Evolutionary conservation across 257 asterid genomes (phyloP).

Genomic region (Agastache rugosa): DNA sequence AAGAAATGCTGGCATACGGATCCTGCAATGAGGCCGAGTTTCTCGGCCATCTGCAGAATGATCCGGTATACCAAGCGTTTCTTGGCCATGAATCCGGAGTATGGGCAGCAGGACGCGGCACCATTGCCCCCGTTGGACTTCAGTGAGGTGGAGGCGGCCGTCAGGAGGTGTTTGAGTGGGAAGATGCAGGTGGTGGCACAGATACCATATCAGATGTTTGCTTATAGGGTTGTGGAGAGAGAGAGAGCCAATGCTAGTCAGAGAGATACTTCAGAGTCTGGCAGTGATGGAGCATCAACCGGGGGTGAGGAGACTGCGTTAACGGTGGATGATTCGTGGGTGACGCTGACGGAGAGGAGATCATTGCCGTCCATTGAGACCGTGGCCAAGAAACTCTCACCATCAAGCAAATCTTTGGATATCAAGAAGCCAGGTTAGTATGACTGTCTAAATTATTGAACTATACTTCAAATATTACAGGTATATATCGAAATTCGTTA

Average conservation of each 20-base stretch:
- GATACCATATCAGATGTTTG: constrained; percentile 81
- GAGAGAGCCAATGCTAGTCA: constrained; percentile 48
- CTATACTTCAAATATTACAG: too few relatives aligned
- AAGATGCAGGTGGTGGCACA: constrained; percentile 39
- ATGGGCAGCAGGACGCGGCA: constrained; percentile 59
- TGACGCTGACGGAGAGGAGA: constrained; percentile 56
- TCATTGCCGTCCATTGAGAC: constrained; percentile 48
- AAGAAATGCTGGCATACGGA: constrained; percentile 60
- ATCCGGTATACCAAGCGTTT: constrained; percentile 70
- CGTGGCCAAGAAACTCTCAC: constrained; percentile 45
- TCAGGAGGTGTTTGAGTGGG: constrained; percentile 34
- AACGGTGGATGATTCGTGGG: constrained; percentile 50
- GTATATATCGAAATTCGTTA: too few relatives aligned
- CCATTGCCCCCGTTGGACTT: constrained; percentile 64
- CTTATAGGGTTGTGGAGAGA: constrained; percentile 71
- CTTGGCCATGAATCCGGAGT: constrained; percentile 54
- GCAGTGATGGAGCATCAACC: constrained; percentile 69
- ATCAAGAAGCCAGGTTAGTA: constrained; percentile 64
- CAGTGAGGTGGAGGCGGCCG: constrained; percentile 47
- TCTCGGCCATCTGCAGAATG: constrained; percentile 62
- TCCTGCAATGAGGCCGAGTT: constrained; percentile 53
- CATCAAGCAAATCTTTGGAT: constrained; percentile 54
- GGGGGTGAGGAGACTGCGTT: constrained; percentile 55
- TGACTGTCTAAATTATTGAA: too few relatives aligned
- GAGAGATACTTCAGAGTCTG: constrained; percentile 69